A percentile compares a stretch with the other conserved stretches of the same genome.
These are phyloP conservation scores for Termitomyces sp. DNA, from an alignment of 768 basidiomycete species.

Conservation along the genomic window DNA sequence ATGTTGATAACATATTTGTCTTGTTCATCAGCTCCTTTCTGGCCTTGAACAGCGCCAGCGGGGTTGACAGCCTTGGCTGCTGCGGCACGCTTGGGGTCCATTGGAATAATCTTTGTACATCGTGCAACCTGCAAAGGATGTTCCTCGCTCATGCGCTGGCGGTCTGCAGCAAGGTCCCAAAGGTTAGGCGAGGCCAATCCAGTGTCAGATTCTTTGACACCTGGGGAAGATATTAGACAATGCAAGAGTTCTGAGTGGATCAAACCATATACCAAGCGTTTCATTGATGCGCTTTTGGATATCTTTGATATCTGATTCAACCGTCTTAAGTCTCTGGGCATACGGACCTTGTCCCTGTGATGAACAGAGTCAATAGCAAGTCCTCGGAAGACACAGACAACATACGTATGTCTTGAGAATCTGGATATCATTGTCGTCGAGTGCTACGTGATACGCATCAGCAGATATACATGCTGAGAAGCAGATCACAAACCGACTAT, in stretches of 20 bases:
- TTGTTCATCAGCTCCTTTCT: slow-evolving; percentile 97
- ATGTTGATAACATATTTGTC: slow-evolving; percentile 99
- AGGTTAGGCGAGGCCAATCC: slow-evolving; percentile 94
- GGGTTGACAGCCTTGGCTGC: slow-evolving; percentile 77
- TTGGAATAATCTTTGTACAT: slow-evolving; percentile 95
- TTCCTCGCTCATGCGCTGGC: slow-evolving; percentile 85
- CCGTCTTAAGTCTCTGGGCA: slow-evolving; percentile 79
- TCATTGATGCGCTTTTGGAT: slow-evolving; percentile 97
- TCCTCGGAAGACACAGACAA: neutral
- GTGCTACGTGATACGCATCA: slow-evolving; percentile 43
- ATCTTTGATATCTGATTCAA: slow-evolving; percentile 89
- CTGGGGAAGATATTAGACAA: slow-evolving; percentile 26
- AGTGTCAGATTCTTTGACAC: slow-evolving; percentile 98
- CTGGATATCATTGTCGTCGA: slow-evolving; percentile 98
- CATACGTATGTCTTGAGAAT: slow-evolving; percentile 97
- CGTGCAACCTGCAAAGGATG: slow-evolving; percentile 95
- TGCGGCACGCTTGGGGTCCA: slow-evolving; percentile 71
- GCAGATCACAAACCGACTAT: slow-evolving; percentile 59
- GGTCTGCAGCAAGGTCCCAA: slow-evolving; percentile 95
- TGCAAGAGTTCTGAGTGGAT: neutral
- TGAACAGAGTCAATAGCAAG: neutral
- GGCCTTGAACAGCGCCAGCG: slow-evolving; percentile 70
- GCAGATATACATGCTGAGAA: neutral
- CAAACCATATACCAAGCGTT: slow-evolving; percentile 70
- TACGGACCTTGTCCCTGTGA: slow-evolving; percentile 98